Percentiles rank a stretch among this genome's conserved stretches.
phyloP scores from a whole-genome alignment of 208 protist species.

The Sergeia podlipaevii region DNA sequence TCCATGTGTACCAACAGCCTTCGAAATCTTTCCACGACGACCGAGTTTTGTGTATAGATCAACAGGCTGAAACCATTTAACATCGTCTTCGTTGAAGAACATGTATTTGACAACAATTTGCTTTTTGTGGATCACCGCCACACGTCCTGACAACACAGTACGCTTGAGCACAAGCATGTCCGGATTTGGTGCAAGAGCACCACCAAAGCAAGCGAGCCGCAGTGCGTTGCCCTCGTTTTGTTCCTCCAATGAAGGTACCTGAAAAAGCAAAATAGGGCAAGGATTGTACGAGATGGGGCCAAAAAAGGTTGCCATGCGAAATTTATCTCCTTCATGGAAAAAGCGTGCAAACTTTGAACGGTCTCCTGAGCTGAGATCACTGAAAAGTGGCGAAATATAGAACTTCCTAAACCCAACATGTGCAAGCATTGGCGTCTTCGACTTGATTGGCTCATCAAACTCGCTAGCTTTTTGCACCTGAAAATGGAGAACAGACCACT shows the following conservation, averaged over 20 bases:
- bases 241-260: conserved; percentile 82
- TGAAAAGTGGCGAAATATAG: conserved; percentile 89
- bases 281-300: conserved; percentile 86
- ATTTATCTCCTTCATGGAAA: conserved; percentile 80
- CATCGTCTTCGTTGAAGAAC: conserved; percentile 95
- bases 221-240: conserved; percentile 66
- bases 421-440: conserved; percentile 84
- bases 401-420: conserved; percentile 90
- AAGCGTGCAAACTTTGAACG: conserved; percentile 84
- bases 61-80: conserved; percentile 97
- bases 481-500: conserved; percentile 89
- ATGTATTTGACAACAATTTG: conserved; percentile 95
- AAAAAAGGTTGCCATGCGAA: conserved; percentile 83
- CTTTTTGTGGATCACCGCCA: conserved; percentile 90
- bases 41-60: conserved; percentile 96
- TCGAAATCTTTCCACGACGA: conserved; percentile 93
- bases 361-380: conserved; percentile 72
- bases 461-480: conserved; percentile 67
- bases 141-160: conserved; percentile 66
- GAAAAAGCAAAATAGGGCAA: conserved; percentile 81
- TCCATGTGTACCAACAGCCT: conserved; percentile 96
- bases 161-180: conserved; percentile 82
- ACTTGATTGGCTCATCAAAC: conserved; percentile 84
- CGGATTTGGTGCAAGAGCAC: conserved; percentile 73
- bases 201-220: conserved; percentile 73